These are phyloP conservation scores for Phytophthora ohioensis DNA, from an alignment of 352 stramenopile genomes.

Conservation along the genomic window DNA sequence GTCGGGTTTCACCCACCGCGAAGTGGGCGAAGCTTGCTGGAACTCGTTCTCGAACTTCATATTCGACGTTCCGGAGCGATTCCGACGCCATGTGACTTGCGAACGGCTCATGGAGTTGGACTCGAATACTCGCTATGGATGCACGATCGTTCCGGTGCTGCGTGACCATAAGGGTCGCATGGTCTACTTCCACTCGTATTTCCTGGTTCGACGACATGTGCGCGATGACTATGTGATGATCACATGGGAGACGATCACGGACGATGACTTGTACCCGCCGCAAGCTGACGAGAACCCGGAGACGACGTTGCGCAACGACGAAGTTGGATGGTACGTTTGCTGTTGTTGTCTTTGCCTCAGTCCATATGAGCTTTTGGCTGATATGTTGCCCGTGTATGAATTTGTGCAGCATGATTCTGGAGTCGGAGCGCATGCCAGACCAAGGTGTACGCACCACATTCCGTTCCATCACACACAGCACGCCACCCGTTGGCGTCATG, in stretches of 20 bases:
- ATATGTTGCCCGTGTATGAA: conserved; percentile 6
- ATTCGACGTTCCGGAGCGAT: conserved; percentile 71
- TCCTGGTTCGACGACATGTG: conserved; percentile 69
- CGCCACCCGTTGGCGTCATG: conserved; percentile 68
- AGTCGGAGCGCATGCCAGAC: conserved; percentile 61
- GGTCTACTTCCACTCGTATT: conserved; percentile 85
- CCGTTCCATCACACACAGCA: conserved; percentile 77
- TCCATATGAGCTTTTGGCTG: conserved; percentile 1
- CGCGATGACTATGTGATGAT: conserved; percentile 68
- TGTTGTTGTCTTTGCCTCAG: conserved; percentile 3
- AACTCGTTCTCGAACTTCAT: conserved; percentile 84
- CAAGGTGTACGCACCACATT: conserved; percentile 62
- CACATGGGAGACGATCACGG: conserved; percentile 74
- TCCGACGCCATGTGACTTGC: conserved; percentile 71
- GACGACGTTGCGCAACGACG: conserved; percentile 73
- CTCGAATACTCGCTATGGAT: conserved; percentile 79
- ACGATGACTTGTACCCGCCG: conserved; percentile 72
- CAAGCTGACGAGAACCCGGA: conserved; percentile 53
- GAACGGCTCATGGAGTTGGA: conserved; percentile 85
- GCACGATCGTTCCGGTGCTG: conserved; percentile 76
- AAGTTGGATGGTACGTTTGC: conserved; percentile 76
- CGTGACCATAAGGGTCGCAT: conserved; percentile 66
- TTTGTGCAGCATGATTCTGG: conserved; percentile 64
- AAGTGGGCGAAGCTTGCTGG: conserved; percentile 75
- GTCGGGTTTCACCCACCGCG: conserved; percentile 62